Conservation (phyloP, 768 basidiomycete species). For the Boletus sp. region DNA sequence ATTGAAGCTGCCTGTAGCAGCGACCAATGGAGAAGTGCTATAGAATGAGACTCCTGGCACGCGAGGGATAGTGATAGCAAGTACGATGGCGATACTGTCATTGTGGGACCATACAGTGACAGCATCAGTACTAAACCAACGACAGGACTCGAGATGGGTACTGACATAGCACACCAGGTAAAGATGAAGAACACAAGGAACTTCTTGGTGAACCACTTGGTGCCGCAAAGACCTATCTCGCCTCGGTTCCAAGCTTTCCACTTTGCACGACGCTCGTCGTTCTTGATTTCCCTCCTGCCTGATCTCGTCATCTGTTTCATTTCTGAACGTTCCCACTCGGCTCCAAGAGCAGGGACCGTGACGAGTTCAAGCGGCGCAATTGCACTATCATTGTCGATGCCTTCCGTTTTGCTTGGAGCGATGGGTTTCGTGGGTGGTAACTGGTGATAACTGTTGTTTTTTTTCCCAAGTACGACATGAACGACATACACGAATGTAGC, state of each 20-base stretch:
- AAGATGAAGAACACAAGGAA: slow-evolving; percentile 69
- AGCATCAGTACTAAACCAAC: slow-evolving; percentile 3
- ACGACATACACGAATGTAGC: neutral
- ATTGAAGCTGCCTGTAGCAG: slow-evolving; percentile 59
- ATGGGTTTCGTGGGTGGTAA: slow-evolving; percentile 30
- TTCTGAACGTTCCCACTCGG: slow-evolving; percentile 86
- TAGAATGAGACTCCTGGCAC: slow-evolving; percentile 73
- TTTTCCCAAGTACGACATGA: slow-evolving; percentile 4
- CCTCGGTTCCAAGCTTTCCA: slow-evolving; percentile 80
- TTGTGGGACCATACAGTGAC: neutral
- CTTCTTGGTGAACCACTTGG: slow-evolving; percentile 67
- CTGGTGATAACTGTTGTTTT: slow-evolving; percentile 42
- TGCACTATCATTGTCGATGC: slow-evolving; percentile 29
- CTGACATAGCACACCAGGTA: slow-evolving; percentile 53
- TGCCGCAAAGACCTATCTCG: slow-evolving; percentile 74
- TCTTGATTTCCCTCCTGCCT: slow-evolving; percentile 60
- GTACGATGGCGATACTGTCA: slow-evolving; percentile 57
- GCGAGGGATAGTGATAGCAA: slow-evolving; percentile 81
- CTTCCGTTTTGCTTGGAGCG: slow-evolving; percentile 35
- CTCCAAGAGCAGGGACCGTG: slow-evolving; percentile 86
- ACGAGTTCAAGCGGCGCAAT: slow-evolving; percentile 74
- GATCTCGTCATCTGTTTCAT: slow-evolving; percentile 72
- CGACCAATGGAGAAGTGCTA: slow-evolving; percentile 48
- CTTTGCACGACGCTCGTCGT: slow-evolving; percentile 48
- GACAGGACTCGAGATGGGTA: slow-evolving; percentile 11